Evolutionary conservation across 257 asterid genomes (phyloP).

Genomic region (Fraxinus pennsylvanica): DNA sequence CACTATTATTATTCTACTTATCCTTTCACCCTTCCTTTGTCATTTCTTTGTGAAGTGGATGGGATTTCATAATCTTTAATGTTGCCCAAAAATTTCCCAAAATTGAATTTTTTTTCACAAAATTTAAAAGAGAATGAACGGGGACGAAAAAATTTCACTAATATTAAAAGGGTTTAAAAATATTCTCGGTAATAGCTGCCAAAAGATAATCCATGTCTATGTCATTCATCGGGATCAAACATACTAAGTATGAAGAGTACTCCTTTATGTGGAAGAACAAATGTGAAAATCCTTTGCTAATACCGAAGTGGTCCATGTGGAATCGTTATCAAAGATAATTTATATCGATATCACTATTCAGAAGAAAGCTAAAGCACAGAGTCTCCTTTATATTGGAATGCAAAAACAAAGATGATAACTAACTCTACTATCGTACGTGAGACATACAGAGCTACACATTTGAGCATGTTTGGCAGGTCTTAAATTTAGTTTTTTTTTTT

Average conservation of each 20-base stretch:
- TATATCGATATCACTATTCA: not conserved
- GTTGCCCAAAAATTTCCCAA: not conserved
- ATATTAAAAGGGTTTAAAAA: too few species aligned
- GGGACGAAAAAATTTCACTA: not conserved
- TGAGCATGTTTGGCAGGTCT: too few species aligned
- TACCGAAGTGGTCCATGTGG: not conserved
- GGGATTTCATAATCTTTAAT: not conserved
- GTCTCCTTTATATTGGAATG: not conserved
- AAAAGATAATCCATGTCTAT: not conserved
- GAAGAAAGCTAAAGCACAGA: not conserved
- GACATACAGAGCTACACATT: too few species aligned
- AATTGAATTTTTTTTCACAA: not conserved
- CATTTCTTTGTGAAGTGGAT: slow-evolving; percentile 20
- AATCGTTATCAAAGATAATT: not conserved
- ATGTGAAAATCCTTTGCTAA: not conserved
- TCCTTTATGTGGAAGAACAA: not conserved
- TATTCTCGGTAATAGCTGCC: not conserved
- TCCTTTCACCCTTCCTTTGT: slow-evolving; percentile 12
- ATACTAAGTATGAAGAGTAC: not conserved
- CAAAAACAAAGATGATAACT: not conserved
- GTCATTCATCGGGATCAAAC: not conserved
- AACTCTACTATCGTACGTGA: not conserved
- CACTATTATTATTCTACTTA: slow-evolving; percentile 28
- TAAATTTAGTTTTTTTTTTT: not conserved
- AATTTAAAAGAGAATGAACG: not conserved